Evolutionary conservation across 306 rosid genomes (phyloP).

Genomic region (Potentilla sterilis): DNA sequence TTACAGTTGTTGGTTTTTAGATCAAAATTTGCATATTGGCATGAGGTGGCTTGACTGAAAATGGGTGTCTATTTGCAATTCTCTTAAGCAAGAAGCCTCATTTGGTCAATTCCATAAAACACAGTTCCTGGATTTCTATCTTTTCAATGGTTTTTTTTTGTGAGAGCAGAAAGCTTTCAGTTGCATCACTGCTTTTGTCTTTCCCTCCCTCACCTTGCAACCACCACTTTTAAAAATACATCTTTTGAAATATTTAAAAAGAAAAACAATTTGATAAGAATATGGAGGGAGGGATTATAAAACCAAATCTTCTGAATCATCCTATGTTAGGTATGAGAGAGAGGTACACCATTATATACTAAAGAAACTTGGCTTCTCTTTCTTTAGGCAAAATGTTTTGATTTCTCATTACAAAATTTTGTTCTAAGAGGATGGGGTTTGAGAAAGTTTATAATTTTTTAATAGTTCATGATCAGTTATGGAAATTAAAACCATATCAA

Average conservation of each 20-base stretch:
- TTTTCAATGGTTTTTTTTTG: neutral
- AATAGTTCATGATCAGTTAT: neutral
- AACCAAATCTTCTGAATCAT: neutral
- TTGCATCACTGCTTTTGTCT: constrained; percentile 7
- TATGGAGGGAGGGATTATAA: neutral
- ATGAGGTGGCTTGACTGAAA: neutral
- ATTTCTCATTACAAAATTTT: too few relatives aligned
- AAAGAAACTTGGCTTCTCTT: neutral
- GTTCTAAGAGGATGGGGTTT: neutral
- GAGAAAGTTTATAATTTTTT: neutral
- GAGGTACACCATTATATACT: neutral
- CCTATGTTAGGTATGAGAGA: neutral
- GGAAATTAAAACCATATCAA: neutral
- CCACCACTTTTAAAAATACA: neutral
- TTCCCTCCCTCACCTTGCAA: neutral
- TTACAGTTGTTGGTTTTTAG: neutral
- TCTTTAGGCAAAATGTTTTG: neutral
- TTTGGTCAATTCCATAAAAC: neutral
- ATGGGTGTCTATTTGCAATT: neutral
- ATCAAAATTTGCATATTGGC: neutral
- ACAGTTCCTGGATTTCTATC: neutral
- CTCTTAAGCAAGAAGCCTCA: neutral
- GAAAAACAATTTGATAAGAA: neutral
- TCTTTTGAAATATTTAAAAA: neutral
- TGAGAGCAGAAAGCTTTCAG: neutral